Evolutionary conservation across 2,329 filamentous ascomycete genomes (phyloP).

Genomic region (Colletotrichum limetticola): DNA sequence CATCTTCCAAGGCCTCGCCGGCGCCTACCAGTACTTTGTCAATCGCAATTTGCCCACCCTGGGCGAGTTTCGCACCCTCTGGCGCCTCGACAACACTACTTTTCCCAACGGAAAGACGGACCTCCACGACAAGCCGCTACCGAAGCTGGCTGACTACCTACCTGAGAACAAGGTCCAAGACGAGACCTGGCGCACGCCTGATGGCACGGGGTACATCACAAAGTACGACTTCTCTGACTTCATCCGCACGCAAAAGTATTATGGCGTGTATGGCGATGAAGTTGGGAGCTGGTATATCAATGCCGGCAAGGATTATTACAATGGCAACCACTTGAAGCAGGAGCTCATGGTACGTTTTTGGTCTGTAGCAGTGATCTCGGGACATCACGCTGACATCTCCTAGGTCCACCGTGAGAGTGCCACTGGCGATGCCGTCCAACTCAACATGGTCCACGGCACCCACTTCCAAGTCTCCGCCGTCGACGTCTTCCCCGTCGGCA

Average conservation of each 20-base stretch:
- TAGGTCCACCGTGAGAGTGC: slow-evolving; percentile 57
- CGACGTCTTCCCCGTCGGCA: slow-evolving; percentile 50
- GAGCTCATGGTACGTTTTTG: slow-evolving; percentile 52
- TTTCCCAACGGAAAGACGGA: slow-evolving; percentile 59
- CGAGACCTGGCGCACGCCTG: slow-evolving; percentile 59
- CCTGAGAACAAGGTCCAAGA: slow-evolving; percentile 61
- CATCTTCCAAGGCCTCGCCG: slow-evolving; percentile 57
- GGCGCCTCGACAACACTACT: slow-evolving; percentile 58
- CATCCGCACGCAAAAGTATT: slow-evolving; percentile 52
- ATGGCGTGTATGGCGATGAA: slow-evolving; percentile 60
- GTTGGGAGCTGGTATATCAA: slow-evolving; percentile 64
- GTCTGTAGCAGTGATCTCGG: too few relatives aligned
- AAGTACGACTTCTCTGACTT: slow-evolving; percentile 57
- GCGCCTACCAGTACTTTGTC: slow-evolving; percentile 67
- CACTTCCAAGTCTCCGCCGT: slow-evolving; percentile 52
- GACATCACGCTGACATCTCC: not conserved
- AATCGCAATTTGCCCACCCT: slow-evolving; percentile 59
- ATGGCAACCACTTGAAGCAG: slow-evolving; percentile 63
- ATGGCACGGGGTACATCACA: slow-evolving; percentile 53
- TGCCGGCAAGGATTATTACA: slow-evolving; percentile 62
- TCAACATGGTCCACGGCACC: slow-evolving; percentile 66
- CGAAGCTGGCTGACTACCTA: slow-evolving; percentile 54
- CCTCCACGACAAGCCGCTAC: slow-evolving; percentile 56
- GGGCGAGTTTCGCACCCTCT: slow-evolving; percentile 61
- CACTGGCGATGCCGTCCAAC: slow-evolving; percentile 61